phyloP scores from a whole-genome alignment of 768 basidiomycete species.

The Tulasnella sp. region DNA sequence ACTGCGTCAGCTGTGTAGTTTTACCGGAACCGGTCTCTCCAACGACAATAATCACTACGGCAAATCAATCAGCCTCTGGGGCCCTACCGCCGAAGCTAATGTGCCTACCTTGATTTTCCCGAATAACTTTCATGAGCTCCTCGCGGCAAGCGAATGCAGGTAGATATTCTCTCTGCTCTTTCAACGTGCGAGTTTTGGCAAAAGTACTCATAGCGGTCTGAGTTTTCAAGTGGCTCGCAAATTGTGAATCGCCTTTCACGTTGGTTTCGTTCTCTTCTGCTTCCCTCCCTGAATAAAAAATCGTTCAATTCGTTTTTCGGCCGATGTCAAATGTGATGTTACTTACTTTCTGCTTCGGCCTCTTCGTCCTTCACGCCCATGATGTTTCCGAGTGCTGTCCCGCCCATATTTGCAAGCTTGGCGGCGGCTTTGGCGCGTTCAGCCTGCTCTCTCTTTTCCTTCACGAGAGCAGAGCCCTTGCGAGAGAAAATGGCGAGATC shows the following conservation, averaged over 20 bases:
- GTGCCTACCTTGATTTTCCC: slow-evolving; percentile 82
- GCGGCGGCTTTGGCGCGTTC: slow-evolving; percentile 95
- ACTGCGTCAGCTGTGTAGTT: slow-evolving; percentile 92
- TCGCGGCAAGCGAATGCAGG: slow-evolving; percentile 97
- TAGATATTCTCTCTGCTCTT: slow-evolving; percentile 91
- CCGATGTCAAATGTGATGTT: slow-evolving; percentile 12
- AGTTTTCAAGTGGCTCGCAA: slow-evolving; percentile 84
- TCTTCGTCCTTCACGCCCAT: slow-evolving; percentile 96
- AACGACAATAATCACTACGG: slow-evolving; percentile 78
- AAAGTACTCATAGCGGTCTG: slow-evolving; percentile 70
- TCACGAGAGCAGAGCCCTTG: slow-evolving; percentile 90
- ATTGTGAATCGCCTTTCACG: slow-evolving; percentile 83
- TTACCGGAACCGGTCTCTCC: slow-evolving; percentile 99
- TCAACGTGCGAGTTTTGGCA: slow-evolving; percentile 68
- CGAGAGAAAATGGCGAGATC: slow-evolving; percentile 95
- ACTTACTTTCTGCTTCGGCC: slow-evolving; percentile 81
- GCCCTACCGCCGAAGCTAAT: neutral
- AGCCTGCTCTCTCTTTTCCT: slow-evolving; percentile 92
- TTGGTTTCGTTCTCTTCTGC: slow-evolving; percentile 39
- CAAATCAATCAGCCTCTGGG: neutral
- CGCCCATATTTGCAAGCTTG: slow-evolving; percentile 83
- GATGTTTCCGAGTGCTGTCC: slow-evolving; percentile 91
- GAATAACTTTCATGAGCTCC: slow-evolving; percentile 72
- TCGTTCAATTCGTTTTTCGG: neutral
- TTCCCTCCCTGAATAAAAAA: slow-evolving; percentile 36